Evolutionary conservation across 1,284 basidiomycete genomes (phyloP), one percentile per base, ranked within the genome.

Genomic region (Ceratobasidium theobromae): DNA sequence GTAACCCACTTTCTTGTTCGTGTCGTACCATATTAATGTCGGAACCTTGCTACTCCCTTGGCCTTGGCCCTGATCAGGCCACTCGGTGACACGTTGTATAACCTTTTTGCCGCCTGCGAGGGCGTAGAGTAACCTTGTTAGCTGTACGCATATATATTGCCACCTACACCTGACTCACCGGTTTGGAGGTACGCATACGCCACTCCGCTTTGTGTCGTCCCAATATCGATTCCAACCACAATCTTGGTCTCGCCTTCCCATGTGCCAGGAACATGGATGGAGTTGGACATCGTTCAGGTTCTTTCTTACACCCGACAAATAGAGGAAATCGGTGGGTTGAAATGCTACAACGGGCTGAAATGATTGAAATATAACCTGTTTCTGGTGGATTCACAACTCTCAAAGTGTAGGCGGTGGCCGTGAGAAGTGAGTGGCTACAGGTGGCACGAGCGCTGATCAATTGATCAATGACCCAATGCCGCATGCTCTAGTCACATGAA

Each of bases 151-250:
- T n/a, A n/a, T n/a, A n/a, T n/a, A n/a, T n/a, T n/a, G n/a, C n/a
- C n/a, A n/a, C n/a, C 53, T 9, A 32, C n/a, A 33, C 27, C 12
- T 8, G 14, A 14, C 55, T 1, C 16, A 54, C 64, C 64, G 27
- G 32, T 46, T 27, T 54, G 52, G 1, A 65, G n/a, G 53, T 35
- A 54, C 1, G 64, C 32, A 46, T 54, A 53, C 1, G 64, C 52
- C n/a, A 65, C 64, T 18, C 64, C 64, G 49, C 64, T 65, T 32
- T 65, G 64, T 0, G 52, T 65, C 5, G 67, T 66, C 6, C 67
- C 67, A 52, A 68, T 66, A 49, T 68, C 67, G 9, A 68, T 58
- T 27, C 64, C 62, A 8, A 68, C 18, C 3, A 66, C 51, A 18
- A 68, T 58, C 41, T 66, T 68, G 38, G 9, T 53, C 16, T 54